Percentiles rank a stretch among this genome's conserved stretches.
Evolutionary conservation across 2,329 filamentous ascomycete species (phyloP).

Genomic region (Microthyrium microscopicum): DNA sequence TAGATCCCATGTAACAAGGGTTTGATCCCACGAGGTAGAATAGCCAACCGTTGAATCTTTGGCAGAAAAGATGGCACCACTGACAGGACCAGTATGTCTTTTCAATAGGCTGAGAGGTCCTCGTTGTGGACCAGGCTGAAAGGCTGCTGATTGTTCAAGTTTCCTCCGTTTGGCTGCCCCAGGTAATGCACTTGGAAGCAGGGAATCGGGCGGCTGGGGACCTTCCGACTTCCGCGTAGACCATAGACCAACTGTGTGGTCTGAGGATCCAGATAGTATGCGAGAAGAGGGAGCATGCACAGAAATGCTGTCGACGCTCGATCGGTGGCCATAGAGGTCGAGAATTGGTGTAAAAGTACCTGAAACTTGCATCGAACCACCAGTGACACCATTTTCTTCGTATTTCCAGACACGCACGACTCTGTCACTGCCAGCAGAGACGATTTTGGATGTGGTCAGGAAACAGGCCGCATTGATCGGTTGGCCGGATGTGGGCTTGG

Average conservation of each 20-base stretch:
- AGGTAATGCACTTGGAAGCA: slow-evolving; percentile 49
- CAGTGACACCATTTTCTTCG: slow-evolving; percentile 46
- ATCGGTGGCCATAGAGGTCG: slow-evolving; percentile 71
- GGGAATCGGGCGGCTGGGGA: slow-evolving; percentile 52
- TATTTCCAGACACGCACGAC: slow-evolving; percentile 87
- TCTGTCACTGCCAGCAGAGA: slow-evolving; percentile 68
- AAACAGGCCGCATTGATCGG: slow-evolving; percentile 70
- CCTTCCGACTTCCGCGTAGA: slow-evolving; percentile 60
- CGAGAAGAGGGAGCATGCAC: slow-evolving; percentile 58
- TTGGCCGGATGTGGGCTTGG: too few relatives aligned
- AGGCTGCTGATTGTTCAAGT: slow-evolving; percentile 34
- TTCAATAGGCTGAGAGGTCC: slow-evolving; percentile 62
- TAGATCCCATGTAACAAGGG: slow-evolving; percentile 78
- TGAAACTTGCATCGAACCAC: slow-evolving; percentile 12
- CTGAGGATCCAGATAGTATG: slow-evolving; percentile 71
- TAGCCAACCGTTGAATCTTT: slow-evolving; percentile 79
- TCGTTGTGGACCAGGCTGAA: slow-evolving; percentile 57
- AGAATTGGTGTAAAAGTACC: slow-evolving; percentile 50
- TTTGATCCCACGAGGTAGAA: slow-evolving; percentile 81
- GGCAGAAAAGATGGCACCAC: slow-evolving; percentile 70
- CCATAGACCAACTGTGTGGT: slow-evolving; percentile 80
- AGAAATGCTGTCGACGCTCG: slow-evolving; percentile 56
- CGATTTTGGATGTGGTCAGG: slow-evolving; percentile 60
- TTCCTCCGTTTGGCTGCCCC: slow-evolving; percentile 62
- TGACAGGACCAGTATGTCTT: slow-evolving; percentile 57